A percentile compares a stretch with the other conserved stretches of the same genome.
These are phyloP conservation scores for Salix koriyanagi DNA, from an alignment of 345 rosid genomes.

Conservation along the genomic window DNA sequence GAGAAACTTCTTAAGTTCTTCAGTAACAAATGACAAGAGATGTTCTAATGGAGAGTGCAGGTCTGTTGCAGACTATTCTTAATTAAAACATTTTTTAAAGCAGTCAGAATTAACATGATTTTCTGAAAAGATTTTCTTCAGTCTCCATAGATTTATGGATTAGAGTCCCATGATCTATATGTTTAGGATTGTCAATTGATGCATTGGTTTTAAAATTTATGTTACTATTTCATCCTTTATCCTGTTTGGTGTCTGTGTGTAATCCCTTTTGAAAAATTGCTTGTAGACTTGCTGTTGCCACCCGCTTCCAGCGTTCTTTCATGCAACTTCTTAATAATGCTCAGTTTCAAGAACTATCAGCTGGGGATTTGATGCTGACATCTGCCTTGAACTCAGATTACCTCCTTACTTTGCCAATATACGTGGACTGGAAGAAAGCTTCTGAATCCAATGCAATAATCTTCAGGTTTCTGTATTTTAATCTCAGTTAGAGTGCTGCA, in stretches of 20 bases:
- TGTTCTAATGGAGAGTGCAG: constrained; percentile 39
- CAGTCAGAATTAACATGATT: no score
- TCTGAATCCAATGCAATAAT: constrained; percentile 84
- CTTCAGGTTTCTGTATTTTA: constrained; percentile 49
- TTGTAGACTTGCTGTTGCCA: constrained; percentile 66
- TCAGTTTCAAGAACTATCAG: constrained; percentile 88
- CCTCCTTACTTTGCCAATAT: constrained; percentile 86
- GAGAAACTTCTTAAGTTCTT: constrained; percentile 46
- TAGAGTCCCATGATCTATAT: no score
- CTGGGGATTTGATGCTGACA: constrained; percentile 74
- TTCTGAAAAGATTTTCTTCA: no score
- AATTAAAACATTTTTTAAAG: no score
- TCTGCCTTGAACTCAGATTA: constrained; percentile 86
- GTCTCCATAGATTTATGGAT: no score
- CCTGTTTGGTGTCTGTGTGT: background rate
- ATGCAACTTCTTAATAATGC: constrained; percentile 84
- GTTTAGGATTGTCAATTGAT: no score
- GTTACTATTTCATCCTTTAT: background rate
- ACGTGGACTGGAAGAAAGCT: constrained; percentile 87
- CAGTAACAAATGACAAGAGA: constrained; percentile 31
- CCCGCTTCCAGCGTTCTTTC: constrained; percentile 87
- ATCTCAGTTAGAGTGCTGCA: background rate
- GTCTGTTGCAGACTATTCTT: constrained; percentile 11
- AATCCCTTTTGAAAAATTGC: constrained; percentile 7
- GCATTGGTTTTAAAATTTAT: background rate